These are phyloP conservation scores for Verticillium tricorpus DNA, from an alignment of 2,329 filamentous ascomycete genomes.

Conservation along the genomic window DNA sequence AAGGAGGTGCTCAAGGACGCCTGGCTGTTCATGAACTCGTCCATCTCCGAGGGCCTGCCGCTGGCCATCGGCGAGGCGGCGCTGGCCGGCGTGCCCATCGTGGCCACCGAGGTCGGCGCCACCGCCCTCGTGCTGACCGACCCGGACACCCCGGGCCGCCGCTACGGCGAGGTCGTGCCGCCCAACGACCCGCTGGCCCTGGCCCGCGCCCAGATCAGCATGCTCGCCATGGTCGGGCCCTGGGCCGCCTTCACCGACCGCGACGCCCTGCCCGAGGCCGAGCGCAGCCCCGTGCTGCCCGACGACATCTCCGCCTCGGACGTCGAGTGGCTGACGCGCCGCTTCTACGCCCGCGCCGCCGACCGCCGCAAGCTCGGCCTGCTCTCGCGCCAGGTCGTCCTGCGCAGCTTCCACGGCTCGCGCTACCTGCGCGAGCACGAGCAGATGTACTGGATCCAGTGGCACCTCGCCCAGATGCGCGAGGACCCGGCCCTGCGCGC, in stretches of 20 bases:
- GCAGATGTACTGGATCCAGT: slow-evolving; percentile 52
- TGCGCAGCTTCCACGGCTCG: slow-evolving; percentile 54
- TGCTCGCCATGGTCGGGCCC: slow-evolving; percentile 57
- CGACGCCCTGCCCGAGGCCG: slow-evolving; percentile 20
- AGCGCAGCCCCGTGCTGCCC: slow-evolving; percentile 7
- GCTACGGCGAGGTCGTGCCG: slow-evolving; percentile 58
- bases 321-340: slow-evolving; percentile 46
- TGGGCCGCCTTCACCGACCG: slow-evolving; percentile 55
- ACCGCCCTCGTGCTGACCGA: slow-evolving; percentile 52
- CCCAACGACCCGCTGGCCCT: slow-evolving; percentile 59
- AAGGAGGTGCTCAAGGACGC: slow-evolving; percentile 49
- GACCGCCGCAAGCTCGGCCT: slow-evolving; percentile 54
- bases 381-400: slow-evolving; percentile 52
- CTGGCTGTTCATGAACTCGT: slow-evolving; percentile 55
- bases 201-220: slow-evolving; percentile 57
- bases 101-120: slow-evolving; percentile 52
- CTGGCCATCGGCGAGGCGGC: slow-evolving; percentile 56
- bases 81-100: slow-evolving; percentile 49
- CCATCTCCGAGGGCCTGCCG: slow-evolving; percentile 50
- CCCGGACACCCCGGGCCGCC: slow-evolving; percentile 35
- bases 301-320: slow-evolving; percentile 42
- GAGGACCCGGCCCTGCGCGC: slow-evolving; percentile 5
- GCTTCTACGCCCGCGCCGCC: slow-evolving; percentile 57
- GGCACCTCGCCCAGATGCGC: slow-evolving; percentile 26
- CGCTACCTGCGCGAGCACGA: slow-evolving; percentile 59